These are phyloP conservation scores for Aristolochia fimbriata DNA, from an alignment of 164 flowering plant genomes.

Conservation along the genomic window DNA sequence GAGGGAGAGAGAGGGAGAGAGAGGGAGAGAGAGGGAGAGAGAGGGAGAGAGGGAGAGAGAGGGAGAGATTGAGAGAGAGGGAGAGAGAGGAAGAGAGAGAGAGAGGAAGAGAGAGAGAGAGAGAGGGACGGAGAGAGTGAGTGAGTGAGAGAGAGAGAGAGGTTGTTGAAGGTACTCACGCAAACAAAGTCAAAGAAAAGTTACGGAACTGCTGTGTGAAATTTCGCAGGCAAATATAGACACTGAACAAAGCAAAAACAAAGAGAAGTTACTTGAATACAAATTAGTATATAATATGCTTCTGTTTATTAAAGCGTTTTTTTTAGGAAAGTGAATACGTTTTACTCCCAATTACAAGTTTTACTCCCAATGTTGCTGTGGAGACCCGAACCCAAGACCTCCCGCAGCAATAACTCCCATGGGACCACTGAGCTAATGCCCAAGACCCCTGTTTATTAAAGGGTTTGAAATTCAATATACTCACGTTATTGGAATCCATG, in stretches of 20 bases:
- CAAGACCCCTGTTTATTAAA: neutral
- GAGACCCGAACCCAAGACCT: no score
- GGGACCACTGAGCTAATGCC: no score
- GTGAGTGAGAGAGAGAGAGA: neutral
- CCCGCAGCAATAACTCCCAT: no score
- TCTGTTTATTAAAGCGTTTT: neutral
- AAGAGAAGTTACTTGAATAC: neutral
- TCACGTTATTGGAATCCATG: constrained; percentile 99
- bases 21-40: neutral
- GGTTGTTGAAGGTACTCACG: constrained; percentile 40
- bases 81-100: no score
- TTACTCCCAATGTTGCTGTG: no score
- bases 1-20: neutral
- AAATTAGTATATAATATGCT: neutral
- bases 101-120: neutral
- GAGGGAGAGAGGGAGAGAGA: neutral
- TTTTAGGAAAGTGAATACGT: no score
- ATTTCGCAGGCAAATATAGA: constrained; percentile 88
- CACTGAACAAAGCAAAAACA: constrained; percentile 37
- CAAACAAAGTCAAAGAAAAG: constrained; percentile 80
- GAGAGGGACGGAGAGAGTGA: constrained; percentile 1
- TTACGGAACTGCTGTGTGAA: constrained; percentile 81
- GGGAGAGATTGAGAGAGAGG: no score
- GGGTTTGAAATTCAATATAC: constrained; percentile 18
- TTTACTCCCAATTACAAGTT: no score